Evolutionary conservation across 306 rosid genomes (phyloP).

Genomic region (Malus domestica): ASM211411v1 NC_041792.1:1531001-1531500

Average conservation of each 20-base stretch:
- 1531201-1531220: not conserved
- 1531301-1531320: not conserved
- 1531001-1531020: not conserved
- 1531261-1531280: not conserved
- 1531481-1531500: slow-evolving; percentile 94
- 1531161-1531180: not conserved
- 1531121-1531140: not conserved
- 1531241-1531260: not conserved
- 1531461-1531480: slow-evolving; percentile 58
- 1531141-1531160: not conserved
- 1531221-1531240: not conserved
- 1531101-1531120: not conserved
- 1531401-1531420: not conserved
- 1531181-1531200: not conserved
- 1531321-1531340: not conserved
- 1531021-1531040: not conserved
- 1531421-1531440: not conserved
- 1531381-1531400: not conserved
- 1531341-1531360: not conserved
- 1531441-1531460: slow-evolving; percentile 10
- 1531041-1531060: not conserved
- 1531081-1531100: not conserved
- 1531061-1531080: not conserved
- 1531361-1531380: not conserved
- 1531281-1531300: not conserved